Conservation (phyloP, 2,329 filamentous ascomycete species). For the Fusarium sp. region DNA sequence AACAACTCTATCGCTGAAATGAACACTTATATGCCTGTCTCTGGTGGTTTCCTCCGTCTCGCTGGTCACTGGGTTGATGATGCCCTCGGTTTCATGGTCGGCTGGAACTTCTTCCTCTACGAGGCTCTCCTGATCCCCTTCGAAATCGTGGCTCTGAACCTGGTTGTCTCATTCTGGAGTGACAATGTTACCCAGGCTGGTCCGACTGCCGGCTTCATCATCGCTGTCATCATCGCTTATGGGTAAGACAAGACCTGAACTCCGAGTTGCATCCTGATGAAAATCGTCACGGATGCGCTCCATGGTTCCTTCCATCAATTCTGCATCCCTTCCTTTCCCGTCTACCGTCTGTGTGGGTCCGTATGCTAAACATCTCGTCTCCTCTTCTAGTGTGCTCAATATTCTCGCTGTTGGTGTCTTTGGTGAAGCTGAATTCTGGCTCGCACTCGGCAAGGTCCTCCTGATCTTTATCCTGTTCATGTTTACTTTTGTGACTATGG, state of each 20-base stretch:
- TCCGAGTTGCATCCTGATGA: slow-evolving; percentile 30
- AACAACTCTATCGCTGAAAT: slow-evolving; percentile 41
- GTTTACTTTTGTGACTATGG: slow-evolving; percentile 40
- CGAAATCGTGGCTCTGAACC: slow-evolving; percentile 47
- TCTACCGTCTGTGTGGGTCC: slow-evolving; percentile 11
- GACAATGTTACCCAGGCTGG: slow-evolving; percentile 27
- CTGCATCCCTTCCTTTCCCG: neutral
- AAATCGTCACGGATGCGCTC: slow-evolving; percentile 33
- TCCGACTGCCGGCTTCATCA: slow-evolving; percentile 46
- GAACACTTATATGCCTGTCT: slow-evolving; percentile 39
- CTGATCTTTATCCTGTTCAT: slow-evolving; percentile 39
- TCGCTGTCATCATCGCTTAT: slow-evolving; percentile 34
- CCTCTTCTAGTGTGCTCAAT: slow-evolving; percentile 52
- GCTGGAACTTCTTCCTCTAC: slow-evolving; percentile 50
- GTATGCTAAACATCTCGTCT: slow-evolving; percentile 33
- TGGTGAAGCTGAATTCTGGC: slow-evolving; percentile 40
- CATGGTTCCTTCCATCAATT: slow-evolving; percentile 9
- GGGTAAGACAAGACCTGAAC: slow-evolving; percentile 33
- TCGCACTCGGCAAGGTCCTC: slow-evolving; percentile 32
- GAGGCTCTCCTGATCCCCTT: slow-evolving; percentile 49
- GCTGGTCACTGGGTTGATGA: slow-evolving; percentile 38
- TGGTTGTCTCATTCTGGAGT: slow-evolving; percentile 48
- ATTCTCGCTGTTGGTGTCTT: slow-evolving; percentile 37
- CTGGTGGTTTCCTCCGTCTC: slow-evolving; percentile 36
- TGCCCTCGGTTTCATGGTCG: slow-evolving; percentile 41